Evolutionary conservation across 495 filamentous ascomycete genomes (phyloP).

Genomic region (Podospora australis): DNA sequence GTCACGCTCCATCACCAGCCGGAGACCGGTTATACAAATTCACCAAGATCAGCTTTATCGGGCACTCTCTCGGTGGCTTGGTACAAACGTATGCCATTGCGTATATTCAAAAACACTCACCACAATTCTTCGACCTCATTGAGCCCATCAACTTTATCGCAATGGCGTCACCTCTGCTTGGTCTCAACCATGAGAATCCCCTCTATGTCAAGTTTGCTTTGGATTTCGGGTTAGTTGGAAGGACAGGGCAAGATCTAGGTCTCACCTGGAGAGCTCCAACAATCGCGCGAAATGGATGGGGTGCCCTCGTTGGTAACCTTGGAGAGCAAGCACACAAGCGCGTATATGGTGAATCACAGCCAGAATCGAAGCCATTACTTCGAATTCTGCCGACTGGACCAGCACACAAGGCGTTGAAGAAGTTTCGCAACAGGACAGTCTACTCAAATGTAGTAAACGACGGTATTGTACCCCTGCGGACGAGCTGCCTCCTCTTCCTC

Average conservation of each 20-base stretch:
- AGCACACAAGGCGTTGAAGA: slow-evolving; percentile 76
- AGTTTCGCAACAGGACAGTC: slow-evolving; percentile 84
- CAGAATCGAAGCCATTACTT: slow-evolving; percentile 80
- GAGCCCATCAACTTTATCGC: slow-evolving; percentile 88
- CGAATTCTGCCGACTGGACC: slow-evolving; percentile 90
- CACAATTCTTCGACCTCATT: slow-evolving; percentile 81
- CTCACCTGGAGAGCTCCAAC: slow-evolving; percentile 89
- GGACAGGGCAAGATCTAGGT: slow-evolving; percentile 90
- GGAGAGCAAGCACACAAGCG: slow-evolving; percentile 58
- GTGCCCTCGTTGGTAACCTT: slow-evolving; percentile 72
- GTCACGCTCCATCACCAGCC: slow-evolving; percentile 23
- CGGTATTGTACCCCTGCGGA: slow-evolving; percentile 90
- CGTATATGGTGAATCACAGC: slow-evolving; percentile 58
- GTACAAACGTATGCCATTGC: slow-evolving; percentile 94
- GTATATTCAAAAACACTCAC: slow-evolving; percentile 95
- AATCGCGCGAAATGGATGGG: slow-evolving; percentile 77
- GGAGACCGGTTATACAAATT: slow-evolving; percentile 69
- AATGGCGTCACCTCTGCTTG: slow-evolving; percentile 85
- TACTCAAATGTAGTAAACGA: slow-evolving; percentile 99
- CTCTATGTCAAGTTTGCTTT: slow-evolving; percentile 95
- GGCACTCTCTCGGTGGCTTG: slow-evolving; percentile 85
- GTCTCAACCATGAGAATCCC: slow-evolving; percentile 94
- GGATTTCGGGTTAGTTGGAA: slow-evolving; percentile 89
- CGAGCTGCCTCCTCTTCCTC: slow-evolving; percentile 91
- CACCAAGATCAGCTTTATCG: slow-evolving; percentile 93